Conservation (phyloP, 2,329 filamentous ascomycete genomes). For the Cercospora nicotianae region DNA sequence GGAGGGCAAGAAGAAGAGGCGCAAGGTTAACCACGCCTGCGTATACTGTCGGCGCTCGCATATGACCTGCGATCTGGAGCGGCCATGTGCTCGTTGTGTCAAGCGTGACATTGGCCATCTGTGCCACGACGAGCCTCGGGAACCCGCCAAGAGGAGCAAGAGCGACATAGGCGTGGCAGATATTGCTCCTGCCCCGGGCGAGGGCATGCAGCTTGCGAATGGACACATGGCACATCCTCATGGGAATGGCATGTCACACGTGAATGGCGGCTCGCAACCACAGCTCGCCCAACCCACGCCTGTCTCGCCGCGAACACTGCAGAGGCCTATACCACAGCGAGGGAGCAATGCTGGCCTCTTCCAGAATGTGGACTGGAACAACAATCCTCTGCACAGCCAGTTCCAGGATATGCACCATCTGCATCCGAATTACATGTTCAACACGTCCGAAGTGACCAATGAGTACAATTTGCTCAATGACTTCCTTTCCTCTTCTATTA, state of each 20-base stretch:
- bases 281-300: conserved; percentile 72
- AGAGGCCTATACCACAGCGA: conserved; percentile 48
- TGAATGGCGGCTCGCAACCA: conserved; percentile 24
- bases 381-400: conserved; percentile 71
- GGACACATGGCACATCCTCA: conserved; percentile 20
- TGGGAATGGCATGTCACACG: conserved; percentile 12
- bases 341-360: conserved; percentile 42
- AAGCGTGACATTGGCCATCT: conserved; percentile 98
- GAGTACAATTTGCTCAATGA: conserved; percentile 97
- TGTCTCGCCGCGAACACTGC: conserved; percentile 65
- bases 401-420: conserved; percentile 94
- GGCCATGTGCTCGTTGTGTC: conserved; percentile 95
- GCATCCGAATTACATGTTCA: conserved; percentile 93
- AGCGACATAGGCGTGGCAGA: conserved; percentile 43
- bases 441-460: conserved; percentile 87
- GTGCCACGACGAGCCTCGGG: conserved; percentile 95
- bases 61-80: conserved; percentile 65
- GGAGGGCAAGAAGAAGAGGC: conserved; percentile 49
- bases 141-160: conserved; percentile 80
- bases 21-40: conserved; percentile 58
- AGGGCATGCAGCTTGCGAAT: conserved; percentile 16
- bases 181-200: conserved; percentile 36
- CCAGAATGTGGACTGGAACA: conserved; percentile 65
- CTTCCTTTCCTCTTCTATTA: conserved; percentile 85
- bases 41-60: conserved; percentile 56